These are phyloP conservation scores for Pseudozyma sp. DNA, from an alignment of 1,284 basidiomycete genomes.

Conservation along the genomic window DNA sequence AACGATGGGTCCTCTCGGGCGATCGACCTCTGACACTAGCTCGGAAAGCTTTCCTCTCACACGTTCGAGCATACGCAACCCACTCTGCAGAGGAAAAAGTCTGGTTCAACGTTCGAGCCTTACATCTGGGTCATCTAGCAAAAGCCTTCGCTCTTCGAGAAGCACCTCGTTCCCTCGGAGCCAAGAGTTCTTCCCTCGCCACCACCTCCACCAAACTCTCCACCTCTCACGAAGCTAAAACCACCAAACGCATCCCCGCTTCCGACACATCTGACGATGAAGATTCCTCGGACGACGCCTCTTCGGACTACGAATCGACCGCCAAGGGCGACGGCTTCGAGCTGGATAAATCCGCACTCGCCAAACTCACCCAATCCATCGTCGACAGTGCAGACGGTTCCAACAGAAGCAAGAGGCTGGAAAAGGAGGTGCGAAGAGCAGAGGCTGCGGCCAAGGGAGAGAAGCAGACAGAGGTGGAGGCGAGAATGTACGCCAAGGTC, in stretches of 20 bases:
- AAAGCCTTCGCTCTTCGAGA: conserved; percentile 96
- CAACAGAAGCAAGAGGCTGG: conserved; percentile 46
- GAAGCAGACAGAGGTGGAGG: conserved; percentile 75
- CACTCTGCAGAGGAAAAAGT: conserved; percentile 94
- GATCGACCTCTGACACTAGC: conserved; percentile 83
- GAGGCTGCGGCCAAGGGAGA: conserved; percentile 12
- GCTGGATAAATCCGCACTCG: conserved; percentile 18
- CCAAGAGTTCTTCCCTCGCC: conserved; percentile 25
- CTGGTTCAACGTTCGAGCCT: conserved; percentile 91
- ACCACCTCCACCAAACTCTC: conserved; percentile 5
- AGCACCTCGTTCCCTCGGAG: conserved; percentile 79
- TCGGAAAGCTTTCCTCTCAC: conserved; percentile 87
- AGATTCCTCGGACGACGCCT: conserved; percentile 6
- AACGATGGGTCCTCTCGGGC: conserved; percentile 86
- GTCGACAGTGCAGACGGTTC: conserved; percentile 71
- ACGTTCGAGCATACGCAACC: conserved; percentile 95
- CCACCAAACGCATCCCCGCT: conserved; percentile 6
- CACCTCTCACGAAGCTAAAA: conserved; percentile 9
- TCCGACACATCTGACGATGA: conserved; percentile 3
- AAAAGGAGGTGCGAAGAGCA: conserved; percentile 15
- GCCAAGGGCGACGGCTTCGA: conserved; percentile 27
- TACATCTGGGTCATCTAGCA: conserved; percentile 95
- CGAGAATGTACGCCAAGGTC: conserved; percentile 87
- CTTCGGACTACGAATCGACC: conserved; percentile 40
- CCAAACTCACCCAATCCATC: conserved; percentile 27